Percentiles rank a stretch among this genome's conserved stretches.
phyloP scores from a whole-genome alignment of 306 rosid species.

The Vigna mungo region DNA sequence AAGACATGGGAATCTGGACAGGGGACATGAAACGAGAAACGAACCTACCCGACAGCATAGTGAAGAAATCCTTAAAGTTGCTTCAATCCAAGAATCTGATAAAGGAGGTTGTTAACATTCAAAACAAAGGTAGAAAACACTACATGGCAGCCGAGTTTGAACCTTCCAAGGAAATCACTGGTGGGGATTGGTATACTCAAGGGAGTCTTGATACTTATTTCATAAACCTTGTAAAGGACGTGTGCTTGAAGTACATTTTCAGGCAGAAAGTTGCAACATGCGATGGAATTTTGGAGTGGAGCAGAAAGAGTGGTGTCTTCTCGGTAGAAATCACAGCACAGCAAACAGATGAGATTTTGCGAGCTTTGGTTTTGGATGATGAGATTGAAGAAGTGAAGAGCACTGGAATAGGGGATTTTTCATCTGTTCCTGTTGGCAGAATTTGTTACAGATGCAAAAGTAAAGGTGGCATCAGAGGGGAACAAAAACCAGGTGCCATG shows the following conservation, averaged over 20 bases:
- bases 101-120: constrained; percentile 71
- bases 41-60: constrained; percentile 50
- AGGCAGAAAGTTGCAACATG: constrained; percentile 56
- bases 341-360: constrained; percentile 67
- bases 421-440: constrained; percentile 58
- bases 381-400: constrained; percentile 65
- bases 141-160: constrained; percentile 73
- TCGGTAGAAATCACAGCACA: constrained; percentile 44
- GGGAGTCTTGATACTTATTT: constrained; percentile 61
- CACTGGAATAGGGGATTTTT: constrained; percentile 70
- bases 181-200: constrained; percentile 72
- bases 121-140: constrained; percentile 73
- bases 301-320: constrained; percentile 43
- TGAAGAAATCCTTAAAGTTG: constrained; percentile 55
- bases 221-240: constrained; percentile 51
- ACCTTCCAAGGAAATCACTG: constrained; percentile 73
- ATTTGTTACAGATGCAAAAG: constrained; percentile 66
- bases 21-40: constrained; percentile 65
- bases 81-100: constrained; percentile 65
- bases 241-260: constrained; percentile 50
- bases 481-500: constrained; percentile 53
- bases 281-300: constrained; percentile 56
- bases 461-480: constrained; percentile 57
- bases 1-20: constrained; percentile 69
- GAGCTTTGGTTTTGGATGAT: constrained; percentile 68